A percentile compares a stretch with the other conserved stretches of the same genome.
phyloP scores from a whole-genome alignment of 805 yeast genomes.

The Metschnikowia anglica region DNA sequence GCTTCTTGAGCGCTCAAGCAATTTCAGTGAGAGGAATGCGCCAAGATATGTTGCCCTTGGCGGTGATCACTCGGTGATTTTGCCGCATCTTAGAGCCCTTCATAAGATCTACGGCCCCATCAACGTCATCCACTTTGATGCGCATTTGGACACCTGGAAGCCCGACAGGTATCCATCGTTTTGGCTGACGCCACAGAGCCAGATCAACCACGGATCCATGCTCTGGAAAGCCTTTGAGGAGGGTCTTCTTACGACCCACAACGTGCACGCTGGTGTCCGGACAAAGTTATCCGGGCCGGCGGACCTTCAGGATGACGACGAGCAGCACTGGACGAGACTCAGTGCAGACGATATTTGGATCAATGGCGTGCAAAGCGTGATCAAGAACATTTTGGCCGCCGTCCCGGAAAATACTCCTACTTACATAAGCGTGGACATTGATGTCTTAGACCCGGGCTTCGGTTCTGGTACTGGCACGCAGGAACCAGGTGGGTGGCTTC shows the following conservation, averaged over 20 bases:
- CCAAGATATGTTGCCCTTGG: slow-evolving; percentile 69
- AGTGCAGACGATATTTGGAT: slow-evolving; percentile 73
- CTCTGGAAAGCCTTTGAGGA: slow-evolving; percentile 77
- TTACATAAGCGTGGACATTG: slow-evolving; percentile 76
- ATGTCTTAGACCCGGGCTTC: slow-evolving; percentile 57
- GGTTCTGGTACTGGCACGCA: slow-evolving; percentile 61
- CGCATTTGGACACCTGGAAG: slow-evolving; percentile 81
- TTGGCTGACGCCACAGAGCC: slow-evolving; percentile 56
- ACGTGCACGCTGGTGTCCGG: slow-evolving; percentile 75
- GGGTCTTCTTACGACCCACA: slow-evolving; percentile 56
- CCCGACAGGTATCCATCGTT: slow-evolving; percentile 67
- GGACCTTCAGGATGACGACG: slow-evolving; percentile 60
- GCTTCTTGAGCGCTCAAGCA: no score
- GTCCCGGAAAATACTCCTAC: slow-evolving; percentile 68
- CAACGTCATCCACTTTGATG: slow-evolving; percentile 79
- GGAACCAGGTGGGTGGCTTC: slow-evolving; percentile 60
- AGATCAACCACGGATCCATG: slow-evolving; percentile 83
- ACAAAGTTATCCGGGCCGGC: slow-evolving; percentile 65
- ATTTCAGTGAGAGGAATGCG: no score
- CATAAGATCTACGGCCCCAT: slow-evolving; percentile 61
- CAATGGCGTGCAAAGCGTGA: slow-evolving; percentile 60
- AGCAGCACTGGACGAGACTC: slow-evolving; percentile 67
- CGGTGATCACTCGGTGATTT: slow-evolving; percentile 77
- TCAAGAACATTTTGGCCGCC: slow-evolving; percentile 49
- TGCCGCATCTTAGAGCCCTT: slow-evolving; percentile 71